A percentile compares a stretch with the other conserved stretches of the same genome.
These are phyloP conservation scores for Amanita brunnescens DNA, from an alignment of 768 basidiomycete species.

Conservation along the genomic window DNA sequence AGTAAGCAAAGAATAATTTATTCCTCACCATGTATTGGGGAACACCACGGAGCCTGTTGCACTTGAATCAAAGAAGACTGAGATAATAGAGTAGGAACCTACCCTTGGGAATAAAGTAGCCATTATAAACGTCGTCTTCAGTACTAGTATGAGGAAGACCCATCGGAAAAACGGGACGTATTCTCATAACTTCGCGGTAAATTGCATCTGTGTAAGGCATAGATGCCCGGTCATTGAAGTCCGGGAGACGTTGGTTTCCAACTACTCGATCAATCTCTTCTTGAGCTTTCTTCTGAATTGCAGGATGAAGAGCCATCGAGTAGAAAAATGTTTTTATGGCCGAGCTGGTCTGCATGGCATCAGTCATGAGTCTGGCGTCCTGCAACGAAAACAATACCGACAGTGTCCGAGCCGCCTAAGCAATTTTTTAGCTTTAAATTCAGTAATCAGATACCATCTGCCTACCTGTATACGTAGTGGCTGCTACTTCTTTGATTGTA, in stretches of 20 bases:
- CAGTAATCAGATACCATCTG: neutral
- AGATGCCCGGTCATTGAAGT: neutral
- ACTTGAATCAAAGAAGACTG: neutral
- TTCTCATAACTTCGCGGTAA: neutral
- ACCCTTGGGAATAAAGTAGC: slow-evolving; percentile 1
- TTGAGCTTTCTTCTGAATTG: neutral
- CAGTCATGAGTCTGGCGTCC: neutral
- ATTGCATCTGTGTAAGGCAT: neutral
- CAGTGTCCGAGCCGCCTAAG: too few relatives aligned
- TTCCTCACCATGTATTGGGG: neutral
- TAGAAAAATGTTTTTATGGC: neutral
- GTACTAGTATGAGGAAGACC: neutral
- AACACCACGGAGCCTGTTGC: neutral
- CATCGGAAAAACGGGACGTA: neutral
- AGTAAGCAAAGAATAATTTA: neutral
- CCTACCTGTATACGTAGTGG: neutral
- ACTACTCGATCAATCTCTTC: neutral
- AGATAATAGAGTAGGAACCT: neutral
- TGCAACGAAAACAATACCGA: neutral
- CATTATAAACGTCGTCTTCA: slow-evolving; percentile 1
- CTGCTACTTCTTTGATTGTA: neutral
- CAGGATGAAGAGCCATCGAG: neutral
- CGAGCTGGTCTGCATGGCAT: neutral
- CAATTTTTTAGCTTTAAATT: neutral
- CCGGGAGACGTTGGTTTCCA: neutral